Base-by-base conservation (phyloP, 2,329 filamentous ascomycete species). In the Stylonectria norvegica region DNA sequence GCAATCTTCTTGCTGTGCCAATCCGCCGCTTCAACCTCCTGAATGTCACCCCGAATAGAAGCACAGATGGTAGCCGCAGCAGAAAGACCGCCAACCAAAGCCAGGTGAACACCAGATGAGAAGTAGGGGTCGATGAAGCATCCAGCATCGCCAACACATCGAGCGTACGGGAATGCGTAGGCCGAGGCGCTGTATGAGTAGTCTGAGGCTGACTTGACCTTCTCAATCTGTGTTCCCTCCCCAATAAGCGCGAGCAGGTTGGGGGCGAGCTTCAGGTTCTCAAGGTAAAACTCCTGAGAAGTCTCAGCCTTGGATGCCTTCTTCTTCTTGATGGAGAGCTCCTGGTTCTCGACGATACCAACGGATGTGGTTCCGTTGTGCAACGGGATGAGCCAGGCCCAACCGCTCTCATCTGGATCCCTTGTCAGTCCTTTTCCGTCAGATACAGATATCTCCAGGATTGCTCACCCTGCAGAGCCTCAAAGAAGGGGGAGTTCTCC, bases 91-190 rank as follows among this genome's bases (percentile, higher is more conserved):
- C 64, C 56, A 1, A 58, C 43, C 0, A 75, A 23, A 2, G 72
- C 72, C 1, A 75, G 54, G 43, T 75, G 71, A 3, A 70, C 61
- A 8, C 71, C 71, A 0, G 70, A 74, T 0, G 68, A 71, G 55
- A 74, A 75, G 42, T 63, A 67, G 0, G 70, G 70, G 41, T 75
- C 71, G 42, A 75, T 71, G 45, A 75, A 75, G 45, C 64, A 68
- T 2, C 68, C 71, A 0, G 71, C 71, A 42, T 75, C 71, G 2
- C 71, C 71, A 5, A 55, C 62, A 9, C 73, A 60, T 14, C 70
- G 69, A 4, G 60, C 48, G 38, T 65, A 43, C 1, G 64, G 62
- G n/a, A 53, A 39, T 1, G 68, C 63, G 45, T 76, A 76, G 0
- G 53, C 41, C 1, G 64, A 61, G 4, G 72, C 64, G 32, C 57